These are phyloP conservation scores for Fusarium chaquense DNA, from an alignment of 2,329 filamentous ascomycete genomes.

Conservation along the genomic window DNA sequence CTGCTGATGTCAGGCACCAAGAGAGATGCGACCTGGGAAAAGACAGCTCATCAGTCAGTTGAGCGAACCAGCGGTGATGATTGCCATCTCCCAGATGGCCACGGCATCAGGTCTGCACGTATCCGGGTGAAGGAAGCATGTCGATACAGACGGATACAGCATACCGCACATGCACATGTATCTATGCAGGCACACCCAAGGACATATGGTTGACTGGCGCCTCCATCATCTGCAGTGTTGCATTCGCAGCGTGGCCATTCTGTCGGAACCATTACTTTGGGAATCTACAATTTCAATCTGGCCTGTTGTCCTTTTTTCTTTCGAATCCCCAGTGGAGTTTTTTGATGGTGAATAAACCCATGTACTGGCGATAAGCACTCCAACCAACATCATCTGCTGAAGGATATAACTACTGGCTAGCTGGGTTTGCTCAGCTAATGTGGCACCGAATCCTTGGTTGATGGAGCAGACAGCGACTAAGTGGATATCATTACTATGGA, in stretches of 20 bases:
- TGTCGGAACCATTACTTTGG: slow-evolving; percentile 9
- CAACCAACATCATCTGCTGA: slow-evolving; percentile 17
- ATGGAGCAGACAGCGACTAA: slow-evolving; percentile 35
- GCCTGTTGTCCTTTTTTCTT: slow-evolving; percentile 7
- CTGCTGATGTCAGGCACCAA: slow-evolving; percentile 27
- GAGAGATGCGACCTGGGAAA: slow-evolving; percentile 1
- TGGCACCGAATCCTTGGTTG: slow-evolving; percentile 27
- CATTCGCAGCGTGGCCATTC: slow-evolving; percentile 24
- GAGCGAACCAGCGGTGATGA: slow-evolving; percentile 17
- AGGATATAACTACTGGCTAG: slow-evolving; percentile 14
- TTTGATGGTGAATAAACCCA: neutral
- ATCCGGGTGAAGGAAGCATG: slow-evolving; percentile 25
- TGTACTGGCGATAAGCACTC: slow-evolving; percentile 1
- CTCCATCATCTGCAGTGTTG: slow-evolving; percentile 34
- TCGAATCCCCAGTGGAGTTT: neutral
- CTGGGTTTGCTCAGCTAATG: slow-evolving; percentile 26
- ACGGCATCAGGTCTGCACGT: slow-evolving; percentile 25
- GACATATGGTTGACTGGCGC: slow-evolving; percentile 16
- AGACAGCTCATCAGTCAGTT: slow-evolving; percentile 36
- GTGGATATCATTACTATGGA: slow-evolving; percentile 36
- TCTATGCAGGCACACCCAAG: slow-evolving; percentile 29
- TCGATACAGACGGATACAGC: slow-evolving; percentile 28
- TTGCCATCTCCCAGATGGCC: slow-evolving; percentile 16
- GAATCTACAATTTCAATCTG: neutral
- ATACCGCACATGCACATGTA: slow-evolving; percentile 13